Conservation (phyloP, 371 early-diverging fungal genomes). For the Sporodiniella umbellata region DNA sequence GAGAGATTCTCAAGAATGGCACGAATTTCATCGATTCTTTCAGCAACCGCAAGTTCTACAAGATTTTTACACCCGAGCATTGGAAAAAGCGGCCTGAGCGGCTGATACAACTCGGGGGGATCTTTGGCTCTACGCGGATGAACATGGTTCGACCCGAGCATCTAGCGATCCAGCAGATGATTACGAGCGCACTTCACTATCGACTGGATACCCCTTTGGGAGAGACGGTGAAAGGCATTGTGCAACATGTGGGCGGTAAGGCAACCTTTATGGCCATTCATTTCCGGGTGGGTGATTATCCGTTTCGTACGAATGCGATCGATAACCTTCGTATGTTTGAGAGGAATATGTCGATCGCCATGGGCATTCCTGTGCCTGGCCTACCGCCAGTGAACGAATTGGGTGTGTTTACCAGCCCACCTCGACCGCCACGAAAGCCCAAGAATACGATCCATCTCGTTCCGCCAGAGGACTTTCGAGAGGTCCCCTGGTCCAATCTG, state of each 20-base stretch:
- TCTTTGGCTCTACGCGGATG: conserved; percentile 57
- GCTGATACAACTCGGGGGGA: conserved; percentile 51
- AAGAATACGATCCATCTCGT: conserved; percentile 5
- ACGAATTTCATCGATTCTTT: conserved; percentile 44
- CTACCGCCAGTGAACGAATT: conserved; percentile 14
- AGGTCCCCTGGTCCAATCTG: conserved; percentile 21
- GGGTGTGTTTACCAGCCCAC: conserved; percentile 7
- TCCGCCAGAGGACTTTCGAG: conserved; percentile 9
- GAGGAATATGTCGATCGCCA: conserved; percentile 25
- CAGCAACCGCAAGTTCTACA: conserved; percentile 31
- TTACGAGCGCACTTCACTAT: conserved; percentile 31
- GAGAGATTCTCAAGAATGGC: conserved; percentile 28
- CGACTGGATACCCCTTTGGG: conserved; percentile 26
- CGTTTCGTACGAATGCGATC: conserved; percentile 38
- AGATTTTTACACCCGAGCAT: conserved; percentile 25
- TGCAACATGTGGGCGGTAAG: conserved; percentile 47
- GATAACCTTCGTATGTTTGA: conserved; percentile 33
- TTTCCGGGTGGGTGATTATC: conserved; percentile 51
- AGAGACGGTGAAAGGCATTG: conserved; percentile 44
- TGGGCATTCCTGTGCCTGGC: conserved; percentile 21
- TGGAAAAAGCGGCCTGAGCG: conserved; percentile 34
- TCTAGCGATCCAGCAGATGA: conserved; percentile 18
- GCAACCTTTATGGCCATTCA: conserved; percentile 48
- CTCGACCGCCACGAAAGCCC: conserved; percentile 16
- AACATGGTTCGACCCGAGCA: conserved; percentile 39